These are phyloP conservation scores for Zanthoxylum bungeanum DNA, from an alignment of 345 rosid genomes.

Conservation along the genomic window DNA sequence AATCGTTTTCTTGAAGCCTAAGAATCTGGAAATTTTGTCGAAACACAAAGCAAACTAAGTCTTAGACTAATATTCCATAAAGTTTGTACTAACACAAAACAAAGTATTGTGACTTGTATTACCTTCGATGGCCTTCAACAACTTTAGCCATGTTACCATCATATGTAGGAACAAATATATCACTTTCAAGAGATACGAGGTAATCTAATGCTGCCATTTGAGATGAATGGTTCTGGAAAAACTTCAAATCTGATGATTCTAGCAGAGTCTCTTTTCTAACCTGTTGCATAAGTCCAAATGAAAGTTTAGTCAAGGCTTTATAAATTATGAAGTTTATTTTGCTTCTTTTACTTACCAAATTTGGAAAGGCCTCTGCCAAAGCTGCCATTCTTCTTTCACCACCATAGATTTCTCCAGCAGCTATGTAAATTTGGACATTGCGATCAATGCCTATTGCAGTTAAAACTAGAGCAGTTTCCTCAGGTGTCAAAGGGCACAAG, in stretches of 20 bases:
- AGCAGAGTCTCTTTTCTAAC: slow-evolving; percentile 82
- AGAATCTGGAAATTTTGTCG: slow-evolving; percentile 50
- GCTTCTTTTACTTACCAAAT: slow-evolving; percentile 53
- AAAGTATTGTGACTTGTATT: background rate
- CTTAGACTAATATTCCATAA: background rate
- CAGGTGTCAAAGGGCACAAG: slow-evolving; percentile 91
- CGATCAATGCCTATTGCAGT: slow-evolving; percentile 72
- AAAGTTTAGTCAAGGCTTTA: background rate
- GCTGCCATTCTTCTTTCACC: slow-evolving; percentile 70
- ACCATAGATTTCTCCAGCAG: slow-evolving; percentile 96
- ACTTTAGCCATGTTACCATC: slow-evolving; percentile 98
- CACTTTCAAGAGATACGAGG: slow-evolving; percentile 85
- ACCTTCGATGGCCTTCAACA: slow-evolving; percentile 99
- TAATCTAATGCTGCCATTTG: slow-evolving; percentile 95
- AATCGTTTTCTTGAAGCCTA: slow-evolving; percentile 89
- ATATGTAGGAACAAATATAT: slow-evolving; percentile 85
- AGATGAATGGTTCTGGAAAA: slow-evolving; percentile 75
- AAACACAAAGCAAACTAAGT: background rate
- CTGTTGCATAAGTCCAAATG: slow-evolving; percentile 36
- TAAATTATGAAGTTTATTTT: background rate
- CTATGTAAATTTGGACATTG: slow-evolving; percentile 81
- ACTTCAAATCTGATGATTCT: slow-evolving; percentile 55
- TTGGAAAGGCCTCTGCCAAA: slow-evolving; percentile 63
- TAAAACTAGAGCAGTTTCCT: slow-evolving; percentile 84
- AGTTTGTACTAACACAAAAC: background rate